phyloP scores from a whole-genome alignment of 495 filamentous ascomycete species.

The Thermothielavioides terrestris region DNA sequence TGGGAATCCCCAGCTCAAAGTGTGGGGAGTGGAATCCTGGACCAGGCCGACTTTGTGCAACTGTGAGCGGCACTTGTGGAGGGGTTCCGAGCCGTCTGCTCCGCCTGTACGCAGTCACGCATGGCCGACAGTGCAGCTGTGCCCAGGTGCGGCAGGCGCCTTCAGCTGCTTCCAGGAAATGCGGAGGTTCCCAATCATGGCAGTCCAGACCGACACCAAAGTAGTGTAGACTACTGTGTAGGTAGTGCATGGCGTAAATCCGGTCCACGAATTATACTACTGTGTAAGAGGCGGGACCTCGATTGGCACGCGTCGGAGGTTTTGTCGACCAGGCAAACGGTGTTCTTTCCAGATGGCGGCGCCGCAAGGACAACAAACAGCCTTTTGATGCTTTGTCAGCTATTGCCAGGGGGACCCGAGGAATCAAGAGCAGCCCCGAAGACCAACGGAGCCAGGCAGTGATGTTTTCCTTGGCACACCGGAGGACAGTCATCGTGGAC shows the following conservation, averaged over 20 bases:
- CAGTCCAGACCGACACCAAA: conserved; percentile 8
- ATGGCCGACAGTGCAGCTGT: conserved; percentile 11
- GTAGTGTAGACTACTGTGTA: too few relatives aligned
- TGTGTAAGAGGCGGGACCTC: too few relatives aligned
- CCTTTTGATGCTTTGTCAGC: too few relatives aligned
- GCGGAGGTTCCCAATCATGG: conserved; percentile 24
- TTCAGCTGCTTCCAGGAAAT: conserved; percentile 8
- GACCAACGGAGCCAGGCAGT: too few relatives aligned
- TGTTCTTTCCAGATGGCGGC: too few relatives aligned
- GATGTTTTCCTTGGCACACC: too few relatives aligned
- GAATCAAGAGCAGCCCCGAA: too few relatives aligned
- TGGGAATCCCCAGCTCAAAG: neutral
- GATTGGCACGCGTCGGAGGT: too few relatives aligned
- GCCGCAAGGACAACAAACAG: too few relatives aligned
- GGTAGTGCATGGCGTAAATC: conserved; percentile 9
- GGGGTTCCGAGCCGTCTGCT: conserved; percentile 16
- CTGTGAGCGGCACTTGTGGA: conserved; percentile 15
- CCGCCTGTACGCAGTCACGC: conserved; percentile 13
- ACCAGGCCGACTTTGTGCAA: conserved; percentile 8
- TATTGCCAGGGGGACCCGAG: too few relatives aligned
- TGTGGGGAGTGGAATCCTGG: conserved; percentile 1
- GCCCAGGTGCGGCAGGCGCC: conserved; percentile 4
- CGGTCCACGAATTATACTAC: conserved; percentile 23
- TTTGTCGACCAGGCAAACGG: too few relatives aligned
- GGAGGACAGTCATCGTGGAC: conserved; percentile 6